Percentiles rank a stretch among this genome's conserved stretches.
These are phyloP conservation scores for Cylindrodendrum hubeiense DNA, from an alignment of 2,329 filamentous ascomycete species.

Conservation along the genomic window DNA sequence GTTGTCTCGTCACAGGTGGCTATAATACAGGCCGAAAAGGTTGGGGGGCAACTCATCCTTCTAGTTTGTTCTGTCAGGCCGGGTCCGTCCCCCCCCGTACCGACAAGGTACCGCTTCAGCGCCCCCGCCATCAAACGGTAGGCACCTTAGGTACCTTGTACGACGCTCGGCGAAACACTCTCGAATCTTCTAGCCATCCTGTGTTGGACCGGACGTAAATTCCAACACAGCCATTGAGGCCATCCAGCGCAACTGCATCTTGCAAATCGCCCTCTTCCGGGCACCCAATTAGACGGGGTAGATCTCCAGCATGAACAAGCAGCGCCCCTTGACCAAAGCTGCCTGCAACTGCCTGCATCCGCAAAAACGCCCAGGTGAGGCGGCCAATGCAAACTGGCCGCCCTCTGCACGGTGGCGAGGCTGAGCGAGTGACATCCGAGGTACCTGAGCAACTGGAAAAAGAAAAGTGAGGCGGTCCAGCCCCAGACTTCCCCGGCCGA, in stretches of 20 bases:
- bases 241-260: slow-evolving; percentile 1
- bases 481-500: neutral
- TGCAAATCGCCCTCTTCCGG: neutral
- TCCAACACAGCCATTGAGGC: slow-evolving; percentile 4
- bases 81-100: slow-evolving; percentile 6
- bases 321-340: neutral
- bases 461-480: slow-evolving; percentile 4
- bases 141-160: neutral
- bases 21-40: neutral
- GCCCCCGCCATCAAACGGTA: slow-evolving; percentile 12
- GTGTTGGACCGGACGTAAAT: neutral
- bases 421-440: slow-evolving; percentile 5
- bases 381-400: neutral
- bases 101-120: slow-evolving; percentile 12
- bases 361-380: neutral
- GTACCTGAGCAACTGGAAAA: neutral
- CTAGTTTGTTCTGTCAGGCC: slow-evolving; percentile 14
- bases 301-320: neutral
- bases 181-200: slow-evolving; percentile 43
- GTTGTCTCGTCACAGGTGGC: neutral
- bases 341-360: slow-evolving; percentile 7
- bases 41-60: slow-evolving; percentile 9
- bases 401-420: neutral
- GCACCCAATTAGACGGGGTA: neutral
- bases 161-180: neutral